phyloP scores from a whole-genome alignment of 495 filamentous ascomycete species.

The Tuber magnatum region DNA sequence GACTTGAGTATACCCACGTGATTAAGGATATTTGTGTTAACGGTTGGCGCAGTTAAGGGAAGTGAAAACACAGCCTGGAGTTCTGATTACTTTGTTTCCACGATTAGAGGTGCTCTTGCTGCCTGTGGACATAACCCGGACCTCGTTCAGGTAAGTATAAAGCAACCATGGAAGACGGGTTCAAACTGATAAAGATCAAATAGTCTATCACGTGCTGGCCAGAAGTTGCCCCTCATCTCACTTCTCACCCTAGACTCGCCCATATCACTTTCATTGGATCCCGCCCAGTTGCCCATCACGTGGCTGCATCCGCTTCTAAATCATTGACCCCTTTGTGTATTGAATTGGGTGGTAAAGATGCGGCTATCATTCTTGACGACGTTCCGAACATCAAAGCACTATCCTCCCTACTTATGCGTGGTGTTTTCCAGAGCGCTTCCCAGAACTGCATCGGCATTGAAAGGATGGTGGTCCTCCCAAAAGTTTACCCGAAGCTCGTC shows the following conservation, averaged over 20 bases:
- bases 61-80: conserved; percentile 94
- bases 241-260: conserved; percentile 71
- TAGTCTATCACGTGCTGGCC: conserved; percentile 75
- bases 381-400: conserved; percentile 56
- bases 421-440: conserved; percentile 90
- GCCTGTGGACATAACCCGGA: conserved; percentile 78
- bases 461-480: conserved; percentile 73
- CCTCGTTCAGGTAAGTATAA: conserved; percentile 57
- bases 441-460: conserved; percentile 98
- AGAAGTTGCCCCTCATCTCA: conserved; percentile 68
- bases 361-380: conserved; percentile 82
- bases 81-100: conserved; percentile 66
- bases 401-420: conserved; percentile 75
- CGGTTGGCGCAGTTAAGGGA: conserved; percentile 56
- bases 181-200: neutral
- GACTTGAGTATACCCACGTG: neutral
- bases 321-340: conserved; percentile 73
- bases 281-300: conserved; percentile 74
- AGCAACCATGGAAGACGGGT: neutral
- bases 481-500: conserved; percentile 65
- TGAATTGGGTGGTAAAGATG: conserved; percentile 93
- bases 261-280: conserved; percentile 99
- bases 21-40: conserved; percentile 7
- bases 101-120: conserved; percentile 67
- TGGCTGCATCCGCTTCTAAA: conserved; percentile 77